These are phyloP conservation scores for Drechmeria coniospora DNA, from an alignment of 2,329 filamentous ascomycete species.

Conservation along the genomic window DNA sequence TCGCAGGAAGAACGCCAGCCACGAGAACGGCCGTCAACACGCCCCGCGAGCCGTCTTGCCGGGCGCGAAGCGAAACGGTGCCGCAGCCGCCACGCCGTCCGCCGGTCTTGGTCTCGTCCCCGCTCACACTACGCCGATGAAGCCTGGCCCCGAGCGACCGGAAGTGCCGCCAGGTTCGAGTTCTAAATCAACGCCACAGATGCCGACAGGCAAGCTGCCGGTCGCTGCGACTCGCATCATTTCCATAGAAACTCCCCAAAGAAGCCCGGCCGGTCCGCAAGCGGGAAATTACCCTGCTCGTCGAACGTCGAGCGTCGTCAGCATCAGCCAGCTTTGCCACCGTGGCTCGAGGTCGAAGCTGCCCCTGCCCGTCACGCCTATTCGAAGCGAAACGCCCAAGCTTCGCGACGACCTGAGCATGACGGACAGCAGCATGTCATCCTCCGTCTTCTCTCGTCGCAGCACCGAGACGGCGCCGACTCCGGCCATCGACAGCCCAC, in stretches of 20 bases:
- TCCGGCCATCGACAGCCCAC: slow-evolving; percentile 15
- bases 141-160: slow-evolving; percentile 7
- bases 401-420: slow-evolving; percentile 20
- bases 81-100: neutral
- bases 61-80: slow-evolving; percentile 1
- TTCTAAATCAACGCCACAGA: neutral
- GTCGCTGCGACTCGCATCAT: no score
- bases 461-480: slow-evolving; percentile 20
- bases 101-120: slow-evolving; percentile 9
- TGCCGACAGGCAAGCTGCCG: slow-evolving; percentile 1
- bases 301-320: slow-evolving; percentile 12
- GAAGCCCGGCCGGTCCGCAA: no score
- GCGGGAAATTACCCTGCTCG: slow-evolving; percentile 3
- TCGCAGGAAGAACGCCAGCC: slow-evolving; percentile 7
- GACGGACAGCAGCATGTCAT: slow-evolving; percentile 27
- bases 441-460: slow-evolving; percentile 23
- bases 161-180: slow-evolving; percentile 1
- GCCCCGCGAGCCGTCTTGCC: slow-evolving; percentile 5
- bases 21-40: slow-evolving; percentile 8
- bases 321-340: slow-evolving; percentile 15
- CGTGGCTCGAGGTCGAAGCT: slow-evolving; percentile 22
- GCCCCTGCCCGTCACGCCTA: slow-evolving; percentile 22
- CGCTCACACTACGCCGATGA: slow-evolving; percentile 10
- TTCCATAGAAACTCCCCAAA: no score
- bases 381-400: slow-evolving; percentile 19